Evolutionary conservation across 345 rosid genomes (phyloP).

Genomic region (Acer campestre): DNA sequence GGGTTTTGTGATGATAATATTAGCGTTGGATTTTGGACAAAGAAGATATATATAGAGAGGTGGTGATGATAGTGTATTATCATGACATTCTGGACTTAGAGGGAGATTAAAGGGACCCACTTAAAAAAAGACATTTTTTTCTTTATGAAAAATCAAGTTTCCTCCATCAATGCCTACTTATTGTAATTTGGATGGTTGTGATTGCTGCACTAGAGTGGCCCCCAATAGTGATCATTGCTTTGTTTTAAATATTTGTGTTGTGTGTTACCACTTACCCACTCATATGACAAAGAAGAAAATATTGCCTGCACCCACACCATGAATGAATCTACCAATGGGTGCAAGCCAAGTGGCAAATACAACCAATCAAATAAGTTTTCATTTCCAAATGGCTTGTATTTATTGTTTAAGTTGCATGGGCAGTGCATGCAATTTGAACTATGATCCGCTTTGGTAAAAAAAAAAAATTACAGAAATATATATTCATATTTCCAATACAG

Average conservation of each 20-base stretch:
- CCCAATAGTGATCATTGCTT: conserved; percentile 26
- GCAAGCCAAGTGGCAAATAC: too few species aligned
- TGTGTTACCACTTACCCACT: not conserved
- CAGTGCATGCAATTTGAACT: too few species aligned
- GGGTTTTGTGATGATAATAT: conserved; percentile 10
- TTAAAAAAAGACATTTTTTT: conserved; percentile 6
- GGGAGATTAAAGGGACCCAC: conserved; percentile 28
- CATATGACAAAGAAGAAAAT: too few species aligned
- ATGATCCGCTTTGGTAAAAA: too few species aligned
- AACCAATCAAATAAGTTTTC: too few species aligned
- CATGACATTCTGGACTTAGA: conserved; percentile 30
- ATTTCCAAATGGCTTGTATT: too few species aligned
- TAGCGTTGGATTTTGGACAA: conserved; percentile 15
- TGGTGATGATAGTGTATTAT: conserved; percentile 21
- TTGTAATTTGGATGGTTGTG: conserved; percentile 37
- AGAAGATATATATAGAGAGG: not conserved
- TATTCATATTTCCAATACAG: too few species aligned
- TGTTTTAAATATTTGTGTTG: conserved; percentile 10
- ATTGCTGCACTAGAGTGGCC: conserved; percentile 5
- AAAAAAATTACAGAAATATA: too few species aligned
- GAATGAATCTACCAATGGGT: too few species aligned
- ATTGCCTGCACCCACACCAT: too few species aligned
- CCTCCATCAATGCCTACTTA: conserved; percentile 19
- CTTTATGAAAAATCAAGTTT: conserved; percentile 15
- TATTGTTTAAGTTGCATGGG: too few species aligned